Percentiles rank a stretch among this genome's conserved stretches.
Conservation (phyloP, 164 flowering plant genomes). For the Magnolia officinalis region DNA sequence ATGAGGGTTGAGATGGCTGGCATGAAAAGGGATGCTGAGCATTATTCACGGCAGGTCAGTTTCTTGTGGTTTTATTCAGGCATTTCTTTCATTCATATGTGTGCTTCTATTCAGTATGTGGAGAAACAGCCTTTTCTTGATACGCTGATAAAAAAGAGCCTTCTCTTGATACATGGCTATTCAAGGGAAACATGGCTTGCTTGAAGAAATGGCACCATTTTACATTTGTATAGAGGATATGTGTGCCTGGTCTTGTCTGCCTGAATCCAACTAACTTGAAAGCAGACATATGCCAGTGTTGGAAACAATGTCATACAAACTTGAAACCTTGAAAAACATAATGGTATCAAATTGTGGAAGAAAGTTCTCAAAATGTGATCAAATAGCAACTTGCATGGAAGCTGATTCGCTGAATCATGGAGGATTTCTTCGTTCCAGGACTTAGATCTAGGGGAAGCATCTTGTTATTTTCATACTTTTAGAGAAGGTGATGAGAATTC, state of each 20-base stretch:
- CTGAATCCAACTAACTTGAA: neutral
- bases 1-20: conserved; percentile 98
- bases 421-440: too few relatives aligned
- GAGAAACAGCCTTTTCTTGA: neutral
- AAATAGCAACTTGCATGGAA: too few relatives aligned
- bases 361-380: too few relatives aligned
- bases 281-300: neutral
- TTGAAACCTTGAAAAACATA: neutral
- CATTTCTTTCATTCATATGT: neutral
- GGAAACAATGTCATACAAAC: neutral
- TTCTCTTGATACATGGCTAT: too few relatives aligned
- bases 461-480: too few relatives aligned
- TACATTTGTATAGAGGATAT: neutral
- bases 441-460: too few relatives aligned
- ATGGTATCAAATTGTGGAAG: neutral
- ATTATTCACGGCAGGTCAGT: conserved; percentile 90
- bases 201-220: neutral
- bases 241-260: neutral
- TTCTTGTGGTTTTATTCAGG: neutral
- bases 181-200: neutral
- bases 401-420: too few relatives aligned
- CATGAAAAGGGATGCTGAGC: conserved; percentile 99
- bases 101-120: neutral
- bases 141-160: neutral
- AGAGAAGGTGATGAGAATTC: too few relatives aligned